Percentiles rank a stretch among this genome's conserved stretches.
Evolutionary conservation across 2,329 filamentous ascomycete genomes (phyloP).

Genomic region (Leptographium procerum): DNA sequence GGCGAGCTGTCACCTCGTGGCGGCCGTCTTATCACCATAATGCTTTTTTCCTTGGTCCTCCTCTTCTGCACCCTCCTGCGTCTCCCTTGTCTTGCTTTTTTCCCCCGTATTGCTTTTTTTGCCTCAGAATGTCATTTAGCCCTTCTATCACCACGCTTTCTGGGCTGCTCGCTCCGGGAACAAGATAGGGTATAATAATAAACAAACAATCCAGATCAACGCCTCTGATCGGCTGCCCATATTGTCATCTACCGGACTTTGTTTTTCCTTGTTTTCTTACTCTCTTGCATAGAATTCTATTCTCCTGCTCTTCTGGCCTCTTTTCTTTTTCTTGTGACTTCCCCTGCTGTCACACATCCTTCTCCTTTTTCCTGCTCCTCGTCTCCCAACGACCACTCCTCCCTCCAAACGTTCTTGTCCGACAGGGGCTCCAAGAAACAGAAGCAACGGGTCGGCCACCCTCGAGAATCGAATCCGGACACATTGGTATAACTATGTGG

Average conservation of each 20-base stretch:
- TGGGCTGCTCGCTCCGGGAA: background rate
- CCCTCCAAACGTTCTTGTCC: background rate
- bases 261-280: background rate
- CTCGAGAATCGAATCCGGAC: background rate
- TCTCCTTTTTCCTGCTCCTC: background rate
- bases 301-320: background rate
- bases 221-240: background rate
- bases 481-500: background rate
- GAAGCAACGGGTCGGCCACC: background rate
- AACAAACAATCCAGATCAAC: background rate
- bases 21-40: background rate
- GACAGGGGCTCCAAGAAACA: background rate
- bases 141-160: background rate
- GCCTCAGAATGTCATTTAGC: background rate
- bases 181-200: background rate
- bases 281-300: no score
- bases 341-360: background rate
- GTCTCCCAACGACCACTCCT: background rate
- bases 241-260: background rate
- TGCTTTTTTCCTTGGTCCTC: background rate
- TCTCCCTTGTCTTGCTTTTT: background rate
- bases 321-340: background rate
- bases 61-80: background rate
- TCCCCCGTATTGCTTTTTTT: background rate
- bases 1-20: background rate